Base-by-base conservation (phyloP, 352 stramenopile species). In the Thalassiosira mediterranea region DNA sequence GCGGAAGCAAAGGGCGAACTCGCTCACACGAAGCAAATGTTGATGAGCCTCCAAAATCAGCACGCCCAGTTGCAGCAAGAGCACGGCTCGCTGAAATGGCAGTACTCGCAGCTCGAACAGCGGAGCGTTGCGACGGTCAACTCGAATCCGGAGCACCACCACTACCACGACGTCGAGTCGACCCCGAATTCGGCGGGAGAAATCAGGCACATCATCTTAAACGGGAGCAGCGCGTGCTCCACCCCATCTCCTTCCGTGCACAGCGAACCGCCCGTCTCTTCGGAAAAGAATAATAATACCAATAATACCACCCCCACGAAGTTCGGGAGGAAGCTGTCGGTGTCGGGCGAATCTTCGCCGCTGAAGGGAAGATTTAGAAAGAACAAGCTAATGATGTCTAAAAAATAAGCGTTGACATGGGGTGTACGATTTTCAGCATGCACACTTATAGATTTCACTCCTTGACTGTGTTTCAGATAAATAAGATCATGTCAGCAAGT, bases 191-290 rank as follows among this genome's bases (percentile, higher is more conserved):
- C n/a, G n/a, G 28, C 8, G 11, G 17, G 26, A 26, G 42, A 47
- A 40, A 44, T 58, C 2, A 31, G 13, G 15, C 59, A 48, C 17
- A 26, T 44, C 0, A 59, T 57, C 17, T 44, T 37, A 11, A 58
- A 58, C n/a, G 59, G 28, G 40, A 26, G 34, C 11, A 49, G 56
- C 56, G 4, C 21, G 52, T 49, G 34, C 28, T 52, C 59, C 31
- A 69, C 59, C 58, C 59, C 59, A 23, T 40, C 59, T 31, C 59
- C 59, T 19, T 59, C 59, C 0, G 59, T 59, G 10, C 42, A 59
- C 34, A 59, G 44, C 28, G 59, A 69, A 17, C 59, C 42, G 42
- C 8, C 42, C 7, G 17, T 4, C 17, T 7, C 10, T 21, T 10
- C 42, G 10, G 42, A 51, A 23, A n/a, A n/a, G n/a, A n/a, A n/a